Conservation (phyloP, 164 flowering plant genomes). For the Akebia trifoliata region DNA sequence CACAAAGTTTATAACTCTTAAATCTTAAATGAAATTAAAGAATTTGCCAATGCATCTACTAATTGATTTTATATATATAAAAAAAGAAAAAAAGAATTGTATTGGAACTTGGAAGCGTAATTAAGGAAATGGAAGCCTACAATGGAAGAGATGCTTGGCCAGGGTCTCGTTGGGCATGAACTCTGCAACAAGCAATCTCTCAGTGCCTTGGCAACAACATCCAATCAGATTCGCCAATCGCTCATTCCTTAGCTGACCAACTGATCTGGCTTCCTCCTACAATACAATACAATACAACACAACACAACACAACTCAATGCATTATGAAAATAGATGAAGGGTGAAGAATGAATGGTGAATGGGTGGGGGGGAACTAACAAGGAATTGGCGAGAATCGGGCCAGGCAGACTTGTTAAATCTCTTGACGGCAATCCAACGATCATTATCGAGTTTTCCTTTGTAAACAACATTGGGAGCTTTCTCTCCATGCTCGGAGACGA, state of each 20-base stretch:
- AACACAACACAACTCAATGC: background rate
- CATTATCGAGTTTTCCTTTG: conserved; percentile 28
- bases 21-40: no score
- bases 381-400: conserved; percentile 86
- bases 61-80: background rate
- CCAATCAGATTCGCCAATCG: conserved; percentile 71
- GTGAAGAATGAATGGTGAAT: background rate
- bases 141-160: conserved; percentile 82
- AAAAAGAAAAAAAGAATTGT: background rate
- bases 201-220: conserved; percentile 67
- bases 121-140: conserved; percentile 29
- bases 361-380: conserved; percentile 37
- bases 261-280: conserved; percentile 73
- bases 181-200: conserved; percentile 80
- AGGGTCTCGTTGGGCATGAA: conserved; percentile 81
- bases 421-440: conserved; percentile 68
- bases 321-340: background rate
- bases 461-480: conserved; percentile 90
- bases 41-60: no score
- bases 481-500: conserved; percentile 90
- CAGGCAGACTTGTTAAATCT: conserved; percentile 72
- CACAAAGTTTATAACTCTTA: no score
- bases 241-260: conserved; percentile 70
- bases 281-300: background rate
- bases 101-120: background rate